Conservation (phyloP, 345 rosid genomes). For the Physaria fendleri region DNA sequence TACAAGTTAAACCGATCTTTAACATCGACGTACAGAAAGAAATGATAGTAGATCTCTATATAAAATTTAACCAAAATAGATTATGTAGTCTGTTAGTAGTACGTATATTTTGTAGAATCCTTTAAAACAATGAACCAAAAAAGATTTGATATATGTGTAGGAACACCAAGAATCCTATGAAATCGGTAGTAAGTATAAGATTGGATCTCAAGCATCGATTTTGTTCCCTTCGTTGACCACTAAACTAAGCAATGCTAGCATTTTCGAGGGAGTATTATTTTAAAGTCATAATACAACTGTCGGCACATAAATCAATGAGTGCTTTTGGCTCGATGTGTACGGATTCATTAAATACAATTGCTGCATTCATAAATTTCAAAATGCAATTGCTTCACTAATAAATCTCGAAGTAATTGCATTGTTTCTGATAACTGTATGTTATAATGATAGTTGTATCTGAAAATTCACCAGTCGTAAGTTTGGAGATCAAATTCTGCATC, state of each 20-base stretch:
- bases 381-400: not conserved
- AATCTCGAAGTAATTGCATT: not conserved
- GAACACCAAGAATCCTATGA: not conserved
- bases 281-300: conserved; percentile 27
- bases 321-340: conserved; percentile 12
- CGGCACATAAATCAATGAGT: conserved; percentile 18
- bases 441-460: too few relatives aligned
- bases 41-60: not conserved
- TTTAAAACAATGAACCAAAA: not conserved
- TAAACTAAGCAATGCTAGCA: too few relatives aligned
- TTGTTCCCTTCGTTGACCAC: not conserved
- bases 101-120: not conserved
- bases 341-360: conserved; percentile 5
- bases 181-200: not conserved
- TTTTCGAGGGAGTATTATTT: too few relatives aligned
- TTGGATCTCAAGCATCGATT: conserved; percentile 18
- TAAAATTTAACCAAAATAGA: not conserved
- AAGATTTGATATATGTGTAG: conserved; percentile 12
- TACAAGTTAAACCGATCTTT: not conserved
- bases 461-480: too few relatives aligned
- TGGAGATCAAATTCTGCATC: too few relatives aligned
- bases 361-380: not conserved
- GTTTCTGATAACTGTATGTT: too few relatives aligned
- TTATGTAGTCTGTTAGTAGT: not conserved
- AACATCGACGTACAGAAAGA: not conserved